Conservation (phyloP, 805 yeast species). For the Candida sonorensis region DNA sequence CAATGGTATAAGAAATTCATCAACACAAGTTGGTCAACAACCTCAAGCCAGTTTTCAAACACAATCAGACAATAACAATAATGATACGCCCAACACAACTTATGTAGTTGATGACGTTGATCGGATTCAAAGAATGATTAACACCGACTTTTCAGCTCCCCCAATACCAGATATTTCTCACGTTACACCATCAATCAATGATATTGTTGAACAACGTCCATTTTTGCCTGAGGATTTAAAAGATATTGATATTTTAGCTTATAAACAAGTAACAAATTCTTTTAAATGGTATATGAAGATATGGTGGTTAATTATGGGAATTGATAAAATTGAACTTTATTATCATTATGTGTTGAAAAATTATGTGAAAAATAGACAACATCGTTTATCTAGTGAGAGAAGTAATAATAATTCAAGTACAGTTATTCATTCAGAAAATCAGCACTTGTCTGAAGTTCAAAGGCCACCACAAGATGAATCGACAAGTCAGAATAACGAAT, state of each 20-base stretch:
- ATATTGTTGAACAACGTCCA: conserved; percentile 28
- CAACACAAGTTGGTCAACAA: background rate
- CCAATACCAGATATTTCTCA: conserved; percentile 20
- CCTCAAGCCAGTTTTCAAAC: background rate
- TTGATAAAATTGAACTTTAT: conserved; percentile 39
- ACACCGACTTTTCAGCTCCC: conserved; percentile 16
- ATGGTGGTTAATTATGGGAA: conserved; percentile 55
- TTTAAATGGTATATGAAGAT: conserved; percentile 23
- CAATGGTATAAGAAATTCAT: too few species aligned
- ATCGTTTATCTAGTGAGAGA: conserved; percentile 7
- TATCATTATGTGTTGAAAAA: conserved; percentile 41
- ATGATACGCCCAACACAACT: too few species aligned
- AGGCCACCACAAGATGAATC: too few species aligned
- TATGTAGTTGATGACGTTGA: conserved; percentile 2
- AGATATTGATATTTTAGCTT: conserved; percentile 40
- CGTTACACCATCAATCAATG: conserved; percentile 17
- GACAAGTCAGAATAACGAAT: too few species aligned
- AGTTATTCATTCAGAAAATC: too few species aligned
- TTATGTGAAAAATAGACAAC: conserved; percentile 23
- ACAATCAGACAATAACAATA: too few species aligned
- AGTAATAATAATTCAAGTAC: too few species aligned
- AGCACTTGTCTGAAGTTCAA: too few species aligned
- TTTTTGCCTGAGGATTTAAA: conserved; percentile 34
- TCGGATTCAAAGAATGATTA: conserved; percentile 4
- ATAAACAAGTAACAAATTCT: conserved; percentile 26